Base-by-base conservation (phyloP, 768 basidiomycete genomes). In the Phlegmacium glaucopus region DNA sequence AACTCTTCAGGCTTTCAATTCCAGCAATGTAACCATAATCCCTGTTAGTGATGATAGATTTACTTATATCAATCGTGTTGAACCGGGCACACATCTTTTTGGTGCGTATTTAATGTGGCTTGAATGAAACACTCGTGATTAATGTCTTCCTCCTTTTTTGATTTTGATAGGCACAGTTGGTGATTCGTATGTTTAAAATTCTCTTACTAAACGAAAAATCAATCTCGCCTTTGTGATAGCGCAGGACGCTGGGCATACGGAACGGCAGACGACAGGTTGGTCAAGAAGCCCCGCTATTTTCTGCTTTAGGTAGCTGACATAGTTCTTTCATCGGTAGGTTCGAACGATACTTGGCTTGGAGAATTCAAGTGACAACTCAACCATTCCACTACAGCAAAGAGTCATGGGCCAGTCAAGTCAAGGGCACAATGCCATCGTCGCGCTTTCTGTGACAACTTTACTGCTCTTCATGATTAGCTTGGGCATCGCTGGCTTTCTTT, bases 131-230 rank as follows among this genome's bases (percentile, higher is more conserved):
- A n/a, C 45, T 13, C 16, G n/a, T 15, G 12, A 32, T 39, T 43
- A 44, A 47, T 42, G 27, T 39, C 42, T 39, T 37, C 46, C 44
- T n/a, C 32, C 39, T 37, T 45, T 39, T 17, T 43, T 22, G n/a
- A 22, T 12, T 29, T 38, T 30, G 34, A 35, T 51, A 78, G 76
- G 63, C 35, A 58, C 69, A 13, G 59, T 73, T 49, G 63, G 62
- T 47, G 72, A 77, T 56, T 56, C 62, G 78, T 78, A 51, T 68
- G 79, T 68, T 39, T n/a, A 29, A 69, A 71, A 41, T 28, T 11
- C 15, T 30, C 26, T 47, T 26, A 18, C 27, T 26, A 44, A 25
- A 29, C 22, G 25, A 22, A 12, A n/a, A 30, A 25, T 41, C 27
- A 41, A 47, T 47, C 36, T 22, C 45, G 8, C 22, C 10, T 25